phyloP scores from a whole-genome alignment of 140 eudicot species.

The Cichorium intybus region DNA sequence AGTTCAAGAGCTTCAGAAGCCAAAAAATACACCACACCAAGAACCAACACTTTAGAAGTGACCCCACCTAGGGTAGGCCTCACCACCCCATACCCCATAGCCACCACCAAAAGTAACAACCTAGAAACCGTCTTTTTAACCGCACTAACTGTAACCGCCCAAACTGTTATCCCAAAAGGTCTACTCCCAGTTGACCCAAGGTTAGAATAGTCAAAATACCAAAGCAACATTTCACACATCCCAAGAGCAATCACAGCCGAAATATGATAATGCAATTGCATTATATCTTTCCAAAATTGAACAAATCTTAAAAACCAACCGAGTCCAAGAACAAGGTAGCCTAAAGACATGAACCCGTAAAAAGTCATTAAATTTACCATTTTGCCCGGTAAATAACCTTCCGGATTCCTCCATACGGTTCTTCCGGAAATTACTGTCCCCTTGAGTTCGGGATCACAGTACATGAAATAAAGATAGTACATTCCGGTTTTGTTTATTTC shows the following conservation, averaged over 20 bases:
- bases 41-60: conserved; percentile 54
- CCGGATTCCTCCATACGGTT: conserved; percentile 74
- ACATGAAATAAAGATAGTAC: conserved; percentile 76
- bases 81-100: conserved; percentile 83
- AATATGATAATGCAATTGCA: conserved; percentile 68
- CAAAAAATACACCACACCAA: conserved; percentile 50
- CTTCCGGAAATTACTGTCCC: conserved; percentile 60
- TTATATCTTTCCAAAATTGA: conserved; percentile 65
- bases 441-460: conserved; percentile 61
- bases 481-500: conserved; percentile 64
- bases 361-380: conserved; percentile 72
- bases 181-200: conserved; percentile 58
- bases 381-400: conserved; percentile 72
- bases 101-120: conserved; percentile 58
- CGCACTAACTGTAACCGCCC: conserved; percentile 56
- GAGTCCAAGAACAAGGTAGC: conserved; percentile 60
- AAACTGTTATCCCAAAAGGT: conserved; percentile 61
- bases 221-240: conserved; percentile 70
- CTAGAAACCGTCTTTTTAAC: conserved; percentile 64
- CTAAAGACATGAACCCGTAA: conserved; percentile 60
- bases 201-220: conserved; percentile 78
- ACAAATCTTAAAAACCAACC: conserved; percentile 65
- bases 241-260: conserved; percentile 78
- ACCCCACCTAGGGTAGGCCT: conserved; percentile 71
- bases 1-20: conserved; percentile 72